Base-by-base conservation (phyloP, 108 stramenopile genomes). In the Chaetoceros muelleri region DNA sequence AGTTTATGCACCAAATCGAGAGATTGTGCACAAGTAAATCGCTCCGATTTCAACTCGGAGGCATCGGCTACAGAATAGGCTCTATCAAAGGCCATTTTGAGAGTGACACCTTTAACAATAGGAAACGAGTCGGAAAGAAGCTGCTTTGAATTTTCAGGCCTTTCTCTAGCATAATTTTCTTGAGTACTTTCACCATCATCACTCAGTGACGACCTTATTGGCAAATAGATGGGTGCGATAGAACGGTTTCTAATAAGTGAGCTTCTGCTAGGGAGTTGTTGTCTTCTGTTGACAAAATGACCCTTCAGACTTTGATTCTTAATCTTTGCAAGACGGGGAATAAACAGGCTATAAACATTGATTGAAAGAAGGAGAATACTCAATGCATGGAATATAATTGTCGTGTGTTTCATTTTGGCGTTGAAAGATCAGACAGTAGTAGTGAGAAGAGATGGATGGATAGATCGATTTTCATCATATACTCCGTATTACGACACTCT, bases 1-100 rank as follows among this genome's bases (percentile, higher is more conserved):
- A 90, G 58, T 30, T 84, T 73, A 75, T 90, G 88, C 0, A 90
- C 88, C 79, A 90, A 77, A 56, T 90, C 84, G 13, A 90, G 56
- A 31, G 80, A 79, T 61, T 59, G 69, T 1, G 64, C 56, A 48
- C 74, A 86, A 17, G 88, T 90, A 56, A 90, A 90, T 2, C 88
- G 78, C 45, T 69, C 74, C 20, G 81, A 80, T 40, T 58, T 68
- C 16, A 60, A 44, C 44, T 55, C 67, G 7, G 69, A 66, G 7
- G 69, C 50, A 53, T 90, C 88, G 2, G 82, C 82, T 0, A 83
- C 88, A 21, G 70, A 81, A 48, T 80, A 79, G 19, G 61, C 28
- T 8, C 55, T 47, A 58, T 90, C 88, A 54, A 90, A 68, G 16
- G 88, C 88, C 53, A 90, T 67, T 64, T 90, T 90, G 20, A 90